Evolutionary conservation across 2,329 filamentous ascomycete species (phyloP).

Genomic region (Chaetomiaceae sp.): DNA sequence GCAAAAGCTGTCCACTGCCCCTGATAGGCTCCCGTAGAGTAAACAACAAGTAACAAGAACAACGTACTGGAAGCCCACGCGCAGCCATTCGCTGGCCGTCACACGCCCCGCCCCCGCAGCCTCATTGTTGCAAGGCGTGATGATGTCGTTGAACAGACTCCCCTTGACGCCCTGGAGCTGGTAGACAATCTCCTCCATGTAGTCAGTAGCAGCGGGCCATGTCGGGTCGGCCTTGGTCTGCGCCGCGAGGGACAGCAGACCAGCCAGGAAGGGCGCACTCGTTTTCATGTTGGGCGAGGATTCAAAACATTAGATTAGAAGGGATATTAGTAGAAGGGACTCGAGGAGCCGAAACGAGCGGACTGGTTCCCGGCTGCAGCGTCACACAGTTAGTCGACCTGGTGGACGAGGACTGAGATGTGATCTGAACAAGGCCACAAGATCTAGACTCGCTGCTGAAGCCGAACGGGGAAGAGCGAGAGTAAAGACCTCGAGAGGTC

Average conservation of each 20-base stretch:
- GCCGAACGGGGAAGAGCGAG: constrained; percentile 6
- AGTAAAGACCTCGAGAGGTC: constrained; percentile 2
- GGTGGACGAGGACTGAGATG: neutral
- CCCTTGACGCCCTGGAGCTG: constrained; percentile 51
- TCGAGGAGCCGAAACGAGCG: constrained; percentile 6
- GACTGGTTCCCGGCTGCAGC: no score
- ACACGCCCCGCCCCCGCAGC: constrained; percentile 50
- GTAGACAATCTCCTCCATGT: constrained; percentile 60
- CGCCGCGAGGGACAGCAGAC: constrained; percentile 35
- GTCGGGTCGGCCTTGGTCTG: constrained; percentile 45
- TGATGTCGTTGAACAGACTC: constrained; percentile 50
- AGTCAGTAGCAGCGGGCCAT: constrained; percentile 56
- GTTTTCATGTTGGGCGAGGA: constrained; percentile 29
- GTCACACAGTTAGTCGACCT: no score
- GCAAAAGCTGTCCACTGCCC: neutral
- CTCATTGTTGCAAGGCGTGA: constrained; percentile 53
- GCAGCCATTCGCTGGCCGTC: constrained; percentile 58
- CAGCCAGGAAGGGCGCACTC: constrained; percentile 28
- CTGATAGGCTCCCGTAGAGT: neutral
- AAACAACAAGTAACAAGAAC: no score
- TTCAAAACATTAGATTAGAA: constrained; percentile 9
- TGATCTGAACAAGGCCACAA: no score
- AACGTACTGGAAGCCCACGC: constrained; percentile 59
- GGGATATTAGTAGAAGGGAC: neutral
- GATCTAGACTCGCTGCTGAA: neutral